These are phyloP conservation scores for Nigrospora osmanthi DNA, from an alignment of 2,329 filamentous ascomycete genomes.

Conservation along the genomic window DNA sequence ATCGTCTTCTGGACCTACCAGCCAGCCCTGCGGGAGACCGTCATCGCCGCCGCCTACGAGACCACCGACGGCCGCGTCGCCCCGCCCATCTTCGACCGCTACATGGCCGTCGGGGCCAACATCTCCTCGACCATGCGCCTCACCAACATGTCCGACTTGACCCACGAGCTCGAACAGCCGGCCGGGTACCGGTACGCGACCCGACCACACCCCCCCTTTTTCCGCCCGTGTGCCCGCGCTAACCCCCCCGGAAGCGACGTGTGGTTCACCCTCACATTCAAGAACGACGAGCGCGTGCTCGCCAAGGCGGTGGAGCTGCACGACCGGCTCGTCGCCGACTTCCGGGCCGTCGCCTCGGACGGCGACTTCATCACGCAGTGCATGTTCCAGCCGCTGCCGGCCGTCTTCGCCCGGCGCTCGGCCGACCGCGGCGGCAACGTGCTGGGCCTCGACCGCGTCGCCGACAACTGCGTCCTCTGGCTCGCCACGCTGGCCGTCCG, in stretches of 20 bases:
- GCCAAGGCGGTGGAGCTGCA: conserved; percentile 29
- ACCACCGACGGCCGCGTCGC: background rate
- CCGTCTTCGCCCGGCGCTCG: conserved; percentile 23
- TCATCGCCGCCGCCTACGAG: background rate
- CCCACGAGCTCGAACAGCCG: conserved; percentile 2
- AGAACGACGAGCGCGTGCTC: conserved; percentile 18
- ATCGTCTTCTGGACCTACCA: conserved; percentile 1
- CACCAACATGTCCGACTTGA: background rate
- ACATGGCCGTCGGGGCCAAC: background rate
- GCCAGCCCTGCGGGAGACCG: background rate
- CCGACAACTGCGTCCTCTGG: conserved; percentile 22
- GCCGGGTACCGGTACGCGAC: background rate
- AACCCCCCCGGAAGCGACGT: background rate
- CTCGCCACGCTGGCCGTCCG: conserved; percentile 20
- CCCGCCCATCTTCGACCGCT: background rate
- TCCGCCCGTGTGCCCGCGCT: too few relatives aligned
- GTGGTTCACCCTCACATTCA: conserved; percentile 9
- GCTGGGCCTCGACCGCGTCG: conserved; percentile 25
- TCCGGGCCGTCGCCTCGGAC: conserved; percentile 17
- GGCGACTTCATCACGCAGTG: conserved; percentile 22
- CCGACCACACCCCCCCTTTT: too few relatives aligned
- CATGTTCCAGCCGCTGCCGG: conserved; percentile 28
- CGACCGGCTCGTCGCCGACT: conserved; percentile 23
- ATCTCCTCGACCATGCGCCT: background rate
- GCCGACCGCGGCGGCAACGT: conserved; percentile 28